Percentiles rank a stretch among this genome's conserved stretches.
Evolutionary conservation across 495 filamentous ascomycete species (phyloP).

Genomic region (Hypomontagnella monticulosa): DNA sequence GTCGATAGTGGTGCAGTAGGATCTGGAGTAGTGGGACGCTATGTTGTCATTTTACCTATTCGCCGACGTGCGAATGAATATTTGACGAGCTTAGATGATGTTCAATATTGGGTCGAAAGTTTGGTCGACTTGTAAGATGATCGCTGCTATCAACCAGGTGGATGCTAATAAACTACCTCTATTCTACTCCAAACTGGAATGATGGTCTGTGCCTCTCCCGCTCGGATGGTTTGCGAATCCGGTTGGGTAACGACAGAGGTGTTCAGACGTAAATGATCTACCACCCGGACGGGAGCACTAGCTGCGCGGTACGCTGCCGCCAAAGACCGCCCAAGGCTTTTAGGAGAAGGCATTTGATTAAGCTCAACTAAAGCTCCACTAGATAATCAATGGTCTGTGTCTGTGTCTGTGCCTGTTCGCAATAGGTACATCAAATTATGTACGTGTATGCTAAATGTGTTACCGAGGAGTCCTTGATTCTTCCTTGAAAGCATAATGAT

Average conservation of each 20-base stretch:
- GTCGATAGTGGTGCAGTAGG: conserved; percentile 7
- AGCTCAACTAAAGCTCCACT: conserved; percentile 20
- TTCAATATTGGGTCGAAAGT: conserved; percentile 21
- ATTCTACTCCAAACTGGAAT: not conserved
- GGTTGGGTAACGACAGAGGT: conserved; percentile 25
- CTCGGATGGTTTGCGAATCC: conserved; percentile 17
- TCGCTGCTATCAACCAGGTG: conserved; percentile 6
- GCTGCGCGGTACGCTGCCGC: conserved; percentile 24
- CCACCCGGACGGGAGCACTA: conserved; percentile 38
- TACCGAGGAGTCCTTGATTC: conserved; percentile 3
- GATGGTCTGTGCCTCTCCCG: conserved; percentile 40
- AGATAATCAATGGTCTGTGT: not conserved
- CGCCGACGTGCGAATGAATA: conserved; percentile 29
- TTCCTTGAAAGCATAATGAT: conserved; percentile 26
- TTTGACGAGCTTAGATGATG: conserved; percentile 24
- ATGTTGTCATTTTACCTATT: conserved; percentile 22
- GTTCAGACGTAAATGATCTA: conserved; percentile 29
- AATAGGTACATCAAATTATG: not conserved
- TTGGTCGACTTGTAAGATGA: conserved; percentile 27
- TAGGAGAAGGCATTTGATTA: conserved; percentile 20
- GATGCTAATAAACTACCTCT: conserved; percentile 15
- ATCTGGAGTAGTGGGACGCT: conserved; percentile 15
- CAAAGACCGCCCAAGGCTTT: conserved; percentile 25
- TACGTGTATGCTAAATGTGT: no score
- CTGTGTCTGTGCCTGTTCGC: conserved; percentile 17